phyloP scores from a whole-genome alignment of 1,284 basidiomycete species.

The Rhodotorula sp. region DNA sequence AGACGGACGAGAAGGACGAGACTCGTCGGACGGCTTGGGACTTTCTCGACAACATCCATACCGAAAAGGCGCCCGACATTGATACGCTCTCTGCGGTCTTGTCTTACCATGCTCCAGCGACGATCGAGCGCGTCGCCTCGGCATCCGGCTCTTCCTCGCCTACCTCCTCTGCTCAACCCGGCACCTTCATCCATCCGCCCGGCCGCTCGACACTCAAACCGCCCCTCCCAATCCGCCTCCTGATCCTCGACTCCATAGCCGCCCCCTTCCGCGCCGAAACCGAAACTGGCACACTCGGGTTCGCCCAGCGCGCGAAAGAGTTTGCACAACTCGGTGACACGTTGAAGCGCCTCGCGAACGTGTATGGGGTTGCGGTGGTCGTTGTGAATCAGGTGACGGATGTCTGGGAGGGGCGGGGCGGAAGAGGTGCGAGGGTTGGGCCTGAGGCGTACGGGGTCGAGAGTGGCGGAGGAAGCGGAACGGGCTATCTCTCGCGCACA shows the following conservation, averaged over 20 bases:
- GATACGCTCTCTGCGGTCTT: conserved; percentile 33
- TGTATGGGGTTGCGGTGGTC: conserved; percentile 59
- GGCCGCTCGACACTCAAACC: not conserved
- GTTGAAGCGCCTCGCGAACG: conserved; percentile 33
- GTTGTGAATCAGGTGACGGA: conserved; percentile 86
- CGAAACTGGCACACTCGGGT: conserved; percentile 15
- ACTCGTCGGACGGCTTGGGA: conserved; percentile 12
- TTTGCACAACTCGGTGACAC: conserved; percentile 25
- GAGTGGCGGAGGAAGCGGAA: too few relatives aligned
- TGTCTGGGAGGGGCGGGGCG: conserved; percentile 55
- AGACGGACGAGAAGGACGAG: too few relatives aligned
- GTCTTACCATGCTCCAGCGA: conserved; percentile 26
- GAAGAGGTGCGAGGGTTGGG: not conserved
- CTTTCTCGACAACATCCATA: conserved; percentile 39
- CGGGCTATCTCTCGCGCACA: not conserved
- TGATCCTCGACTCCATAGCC: conserved; percentile 38
- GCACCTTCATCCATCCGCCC: not conserved
- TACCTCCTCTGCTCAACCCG: not conserved
- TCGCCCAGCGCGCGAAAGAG: conserved; percentile 32
- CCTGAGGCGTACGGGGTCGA: too few relatives aligned
- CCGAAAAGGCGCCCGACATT: conserved; percentile 34
- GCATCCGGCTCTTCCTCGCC: not conserved
- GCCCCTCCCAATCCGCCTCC: conserved; percentile 29
- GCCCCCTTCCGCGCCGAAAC: conserved; percentile 31
- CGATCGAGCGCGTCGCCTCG: conserved; percentile 30